Conservation (phyloP, 306 rosid genomes). For the Abrus pulchellus region DNA sequence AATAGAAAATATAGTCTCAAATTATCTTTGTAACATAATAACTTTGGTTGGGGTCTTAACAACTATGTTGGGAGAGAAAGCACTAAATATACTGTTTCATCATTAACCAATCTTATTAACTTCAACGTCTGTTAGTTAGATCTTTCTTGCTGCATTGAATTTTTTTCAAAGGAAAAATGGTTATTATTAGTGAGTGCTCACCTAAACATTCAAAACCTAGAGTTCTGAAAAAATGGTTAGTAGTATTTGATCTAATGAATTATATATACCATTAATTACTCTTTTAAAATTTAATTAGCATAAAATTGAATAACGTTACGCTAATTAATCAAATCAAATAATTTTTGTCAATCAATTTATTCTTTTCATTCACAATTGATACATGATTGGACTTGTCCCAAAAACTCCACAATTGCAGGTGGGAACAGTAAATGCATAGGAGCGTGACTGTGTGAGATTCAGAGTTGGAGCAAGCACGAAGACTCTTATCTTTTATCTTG, state of each 20-base stretch:
- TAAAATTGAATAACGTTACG: no score
- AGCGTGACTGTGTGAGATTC: no score
- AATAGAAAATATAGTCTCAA: no score
- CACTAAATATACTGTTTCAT: neutral
- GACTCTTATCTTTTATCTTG: neutral
- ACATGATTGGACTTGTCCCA: no score
- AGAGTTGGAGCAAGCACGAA: neutral
- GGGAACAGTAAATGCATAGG: no score
- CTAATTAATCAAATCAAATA: no score
- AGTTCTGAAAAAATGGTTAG: neutral
- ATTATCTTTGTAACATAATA: neutral
- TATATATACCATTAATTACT: no score
- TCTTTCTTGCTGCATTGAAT: neutral
- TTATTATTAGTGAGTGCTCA: neutral
- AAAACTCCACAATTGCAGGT: no score
- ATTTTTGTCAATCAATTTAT: no score
- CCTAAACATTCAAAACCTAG: neutral
- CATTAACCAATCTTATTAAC: neutral
- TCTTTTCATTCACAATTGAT: no score
- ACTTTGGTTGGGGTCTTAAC: no score
- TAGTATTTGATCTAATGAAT: neutral
- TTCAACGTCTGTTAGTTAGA: neutral
- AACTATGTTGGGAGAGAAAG: conserved; percentile 13
- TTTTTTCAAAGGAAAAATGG: neutral
- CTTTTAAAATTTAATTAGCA: no score